Conservation (phyloP, 2,329 filamentous ascomycete genomes). For the Myriosclerotinia duriaeana region DNA sequence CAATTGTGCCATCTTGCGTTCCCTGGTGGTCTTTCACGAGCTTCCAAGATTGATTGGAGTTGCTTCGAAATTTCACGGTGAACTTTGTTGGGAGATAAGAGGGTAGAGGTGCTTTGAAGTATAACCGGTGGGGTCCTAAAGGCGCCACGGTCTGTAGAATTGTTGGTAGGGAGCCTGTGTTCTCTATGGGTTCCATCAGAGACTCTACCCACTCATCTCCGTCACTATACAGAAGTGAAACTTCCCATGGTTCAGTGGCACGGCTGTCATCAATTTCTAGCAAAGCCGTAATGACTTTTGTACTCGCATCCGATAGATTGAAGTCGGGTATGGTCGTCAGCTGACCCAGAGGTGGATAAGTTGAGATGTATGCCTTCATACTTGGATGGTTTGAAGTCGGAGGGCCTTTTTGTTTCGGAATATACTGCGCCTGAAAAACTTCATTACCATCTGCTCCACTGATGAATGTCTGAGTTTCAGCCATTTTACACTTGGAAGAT, state of each 20-base stretch:
- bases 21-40: slow-evolving; percentile 68
- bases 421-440: slow-evolving; percentile 40
- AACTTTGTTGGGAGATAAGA: slow-evolving; percentile 57
- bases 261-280: slow-evolving; percentile 62
- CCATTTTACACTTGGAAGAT: background rate
- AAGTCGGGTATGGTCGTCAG: slow-evolving; percentile 58
- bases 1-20: slow-evolving; percentile 60
- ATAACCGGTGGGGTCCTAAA: slow-evolving; percentile 45
- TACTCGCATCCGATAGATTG: slow-evolving; percentile 40
- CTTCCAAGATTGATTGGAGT: slow-evolving; percentile 57
- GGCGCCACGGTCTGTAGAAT: slow-evolving; percentile 48
- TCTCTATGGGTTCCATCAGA: slow-evolving; percentile 40
- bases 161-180: slow-evolving; percentile 45
- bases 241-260: slow-evolving; percentile 63
- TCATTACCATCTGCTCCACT: slow-evolving; percentile 39
- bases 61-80: slow-evolving; percentile 67
- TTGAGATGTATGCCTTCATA: slow-evolving; percentile 54
- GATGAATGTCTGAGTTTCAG: slow-evolving; percentile 28
- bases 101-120: slow-evolving; percentile 55
- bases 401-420: slow-evolving; percentile 38
- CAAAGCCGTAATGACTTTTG: slow-evolving; percentile 59
- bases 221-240: slow-evolving; percentile 70
- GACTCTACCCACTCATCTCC: slow-evolving; percentile 58
- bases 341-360: slow-evolving; percentile 73
- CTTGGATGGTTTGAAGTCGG: slow-evolving; percentile 46